Conservation (phyloP, 257 asterid genomes). For the Phtheirospermum japonicum region DNA sequence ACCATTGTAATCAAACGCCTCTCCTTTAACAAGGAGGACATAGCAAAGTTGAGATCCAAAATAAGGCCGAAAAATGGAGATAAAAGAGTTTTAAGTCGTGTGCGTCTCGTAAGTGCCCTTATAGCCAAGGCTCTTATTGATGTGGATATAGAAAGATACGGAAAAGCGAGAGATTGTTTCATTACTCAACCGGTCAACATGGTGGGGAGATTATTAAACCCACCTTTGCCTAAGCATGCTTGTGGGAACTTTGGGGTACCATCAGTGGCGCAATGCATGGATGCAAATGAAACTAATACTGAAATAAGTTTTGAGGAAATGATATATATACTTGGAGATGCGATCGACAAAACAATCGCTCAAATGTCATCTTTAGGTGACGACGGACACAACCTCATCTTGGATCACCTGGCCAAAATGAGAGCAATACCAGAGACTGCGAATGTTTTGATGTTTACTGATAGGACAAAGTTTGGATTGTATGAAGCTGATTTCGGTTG, state of each 20-base stretch:
- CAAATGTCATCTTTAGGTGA: background rate
- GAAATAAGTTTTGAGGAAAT: background rate
- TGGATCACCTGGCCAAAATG: background rate
- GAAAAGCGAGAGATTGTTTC: conserved; percentile 13
- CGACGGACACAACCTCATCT: background rate
- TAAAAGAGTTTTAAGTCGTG: background rate
- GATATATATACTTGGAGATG: background rate
- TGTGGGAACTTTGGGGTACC: conserved; percentile 28
- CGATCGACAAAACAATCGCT: background rate
- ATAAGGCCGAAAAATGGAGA: background rate
- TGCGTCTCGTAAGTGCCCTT: conserved; percentile 14
- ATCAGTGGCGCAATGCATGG: background rate
- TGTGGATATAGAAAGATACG: conserved; percentile 18
- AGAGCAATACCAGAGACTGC: no score
- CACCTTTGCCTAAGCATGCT: conserved; percentile 25
- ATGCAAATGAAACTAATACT: no score
- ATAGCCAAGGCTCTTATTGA: conserved; percentile 20
- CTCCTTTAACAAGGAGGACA: no score
- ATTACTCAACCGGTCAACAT: conserved; percentile 25
- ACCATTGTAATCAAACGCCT: conserved; percentile 7
- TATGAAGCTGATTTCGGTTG: background rate
- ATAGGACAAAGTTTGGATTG: background rate
- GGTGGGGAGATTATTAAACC: conserved; percentile 25
- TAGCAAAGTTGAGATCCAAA: conserved; percentile 4
- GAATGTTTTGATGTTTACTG: background rate